Evolutionary conservation across 2,329 filamentous ascomycete species (phyloP), one percentile per base, ranked within the genome.

Genomic region (Penicillium psychrosexuale): DNA sequence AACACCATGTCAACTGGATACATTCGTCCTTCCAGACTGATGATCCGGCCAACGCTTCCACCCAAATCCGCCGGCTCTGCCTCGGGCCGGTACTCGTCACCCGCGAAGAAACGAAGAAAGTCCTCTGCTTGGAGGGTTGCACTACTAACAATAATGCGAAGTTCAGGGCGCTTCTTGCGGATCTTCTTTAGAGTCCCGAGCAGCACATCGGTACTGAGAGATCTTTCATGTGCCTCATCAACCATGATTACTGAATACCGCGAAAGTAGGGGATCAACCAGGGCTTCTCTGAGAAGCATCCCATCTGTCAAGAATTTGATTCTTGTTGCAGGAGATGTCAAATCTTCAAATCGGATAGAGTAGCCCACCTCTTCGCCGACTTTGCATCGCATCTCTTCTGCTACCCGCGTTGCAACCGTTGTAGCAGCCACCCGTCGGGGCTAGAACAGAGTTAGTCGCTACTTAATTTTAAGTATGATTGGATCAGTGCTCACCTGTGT

Each of bases 261-360:
- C 19, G 90, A 94, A 34, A 99, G 76, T 3, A 97, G 76, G 12
- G 94, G 94, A 72, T 99, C 94, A 3, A 97, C 90, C 5, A 99
- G 81, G 28, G 93, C 94, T 75, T 99, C 94, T 66, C 93, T 82
- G 50, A 99, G 84, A 31, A 99, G 81, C 46, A 99, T 80, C 0
- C 93, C 93, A 75, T 99, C 94, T 0, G 93, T 99, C 60, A 97
- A 77, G 69, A 97, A 97, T 71, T 99, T 97, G 76, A 99, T 93
- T 49, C 84, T 84, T 0, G 94, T 99, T 33, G 84, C 81, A 17
- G 87, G 82, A 19, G 91, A 96, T 5, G 92, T 96, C 60, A 90
- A 84, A 80, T 97, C 93, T 70, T 99, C 93, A 67, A 99, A 87
- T 55, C 84, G 84, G 61, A 97, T 96, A 0, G 91, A 95, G 72